phyloP scores from a whole-genome alignment of 2,329 filamentous ascomycete species.

The Fusarium coicis region DNA sequence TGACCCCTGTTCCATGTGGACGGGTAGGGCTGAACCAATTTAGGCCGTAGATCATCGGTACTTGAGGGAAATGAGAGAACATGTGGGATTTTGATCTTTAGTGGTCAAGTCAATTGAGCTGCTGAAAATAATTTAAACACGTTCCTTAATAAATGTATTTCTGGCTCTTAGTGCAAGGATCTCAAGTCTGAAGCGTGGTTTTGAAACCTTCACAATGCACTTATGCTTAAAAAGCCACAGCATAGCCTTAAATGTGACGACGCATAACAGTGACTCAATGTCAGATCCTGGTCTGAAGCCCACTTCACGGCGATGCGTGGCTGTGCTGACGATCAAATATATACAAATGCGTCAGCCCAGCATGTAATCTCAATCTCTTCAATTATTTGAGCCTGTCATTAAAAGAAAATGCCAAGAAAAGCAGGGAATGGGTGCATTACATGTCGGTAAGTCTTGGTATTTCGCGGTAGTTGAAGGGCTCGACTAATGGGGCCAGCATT shows the following conservation, averaged over 20 bases:
- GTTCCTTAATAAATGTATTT: no score
- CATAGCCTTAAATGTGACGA: not conserved
- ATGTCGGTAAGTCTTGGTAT: constrained; percentile 33
- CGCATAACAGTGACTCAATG: not conserved
- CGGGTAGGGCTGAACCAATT: not conserved
- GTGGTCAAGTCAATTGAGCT: no score
- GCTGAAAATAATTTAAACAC: not conserved
- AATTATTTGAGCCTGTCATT: not conserved
- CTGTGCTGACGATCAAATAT: constrained; percentile 15
- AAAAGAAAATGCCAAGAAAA: constrained; percentile 37
- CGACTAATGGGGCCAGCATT: constrained; percentile 38
- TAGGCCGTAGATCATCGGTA: not conserved
- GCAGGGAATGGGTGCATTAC: constrained; percentile 42
- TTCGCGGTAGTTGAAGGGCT: accelerated
- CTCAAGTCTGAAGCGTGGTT: not conserved
- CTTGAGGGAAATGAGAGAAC: not conserved
- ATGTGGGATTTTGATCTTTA: not conserved
- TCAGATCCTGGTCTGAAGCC: not conserved
- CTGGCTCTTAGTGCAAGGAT: accelerated
- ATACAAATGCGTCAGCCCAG: not conserved
- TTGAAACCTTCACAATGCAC: not conserved
- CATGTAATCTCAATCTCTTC: not conserved
- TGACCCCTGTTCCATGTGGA: not conserved
- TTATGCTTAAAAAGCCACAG: not conserved
- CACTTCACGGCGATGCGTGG: constrained; percentile 5